These are phyloP conservation scores for Marasmius tenuissimus DNA, from an alignment of 1,284 basidiomycete genomes.

Conservation along the genomic window DNA sequence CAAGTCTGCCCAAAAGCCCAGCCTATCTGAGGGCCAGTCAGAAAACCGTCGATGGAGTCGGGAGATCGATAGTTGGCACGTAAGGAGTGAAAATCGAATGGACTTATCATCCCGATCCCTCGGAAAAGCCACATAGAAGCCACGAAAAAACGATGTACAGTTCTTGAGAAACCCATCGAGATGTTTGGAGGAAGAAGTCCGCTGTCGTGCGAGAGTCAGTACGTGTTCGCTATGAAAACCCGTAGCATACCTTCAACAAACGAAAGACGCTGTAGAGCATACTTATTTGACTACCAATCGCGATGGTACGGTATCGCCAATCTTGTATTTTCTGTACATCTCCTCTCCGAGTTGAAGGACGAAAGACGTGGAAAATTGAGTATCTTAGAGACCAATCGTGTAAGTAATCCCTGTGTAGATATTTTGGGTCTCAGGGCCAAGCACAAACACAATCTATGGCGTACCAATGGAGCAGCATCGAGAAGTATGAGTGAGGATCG, in stretches of 20 bases:
- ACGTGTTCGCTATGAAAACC: neutral
- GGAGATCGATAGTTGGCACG: neutral
- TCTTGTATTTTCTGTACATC: too few relatives aligned
- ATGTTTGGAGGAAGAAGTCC: neutral
- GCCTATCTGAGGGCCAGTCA: neutral
- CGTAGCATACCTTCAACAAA: neutral
- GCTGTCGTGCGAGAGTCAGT: neutral
- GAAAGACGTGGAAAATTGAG: too few relatives aligned
- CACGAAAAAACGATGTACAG: neutral
- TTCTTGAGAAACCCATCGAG: neutral
- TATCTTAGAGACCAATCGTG: too few relatives aligned
- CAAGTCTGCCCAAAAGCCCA: neutral
- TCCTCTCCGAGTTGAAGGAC: too few relatives aligned
- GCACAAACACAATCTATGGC: too few relatives aligned
- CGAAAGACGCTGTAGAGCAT: too few relatives aligned
- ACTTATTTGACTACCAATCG: too few relatives aligned
- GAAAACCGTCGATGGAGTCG: neutral
- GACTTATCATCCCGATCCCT: neutral
- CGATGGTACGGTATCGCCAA: too few relatives aligned
- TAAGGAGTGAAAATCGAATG: neutral
- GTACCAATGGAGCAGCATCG: too few relatives aligned
- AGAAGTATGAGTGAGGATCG: neutral
- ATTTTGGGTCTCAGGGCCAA: too few relatives aligned
- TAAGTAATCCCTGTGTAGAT: too few relatives aligned
- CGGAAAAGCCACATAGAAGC: neutral